Conservation (phyloP, 495 filamentous ascomycete species). For the Xylaria grammica region DNA sequence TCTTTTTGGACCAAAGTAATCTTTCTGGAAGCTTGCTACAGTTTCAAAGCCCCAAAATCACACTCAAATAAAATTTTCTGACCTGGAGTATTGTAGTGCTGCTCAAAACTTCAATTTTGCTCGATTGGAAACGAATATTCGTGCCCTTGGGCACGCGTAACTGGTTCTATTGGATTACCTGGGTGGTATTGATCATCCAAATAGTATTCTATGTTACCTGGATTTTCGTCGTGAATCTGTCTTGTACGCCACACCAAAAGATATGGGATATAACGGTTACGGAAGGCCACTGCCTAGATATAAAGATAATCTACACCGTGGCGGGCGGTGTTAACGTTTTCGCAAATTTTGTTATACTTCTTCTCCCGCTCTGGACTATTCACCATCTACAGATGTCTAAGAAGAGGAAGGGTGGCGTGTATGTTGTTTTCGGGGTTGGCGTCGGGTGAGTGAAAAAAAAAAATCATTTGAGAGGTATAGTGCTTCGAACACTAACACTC, state of each 20-base stretch:
- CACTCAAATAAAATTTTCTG: no score
- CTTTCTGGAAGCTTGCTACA: no score
- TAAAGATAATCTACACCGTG: not conserved
- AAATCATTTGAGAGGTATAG: not conserved
- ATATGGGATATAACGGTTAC: conserved; percentile 10
- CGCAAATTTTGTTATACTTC: conserved; percentile 4
- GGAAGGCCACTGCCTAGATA: conserved; percentile 2
- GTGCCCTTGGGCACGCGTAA: conserved; percentile 24
- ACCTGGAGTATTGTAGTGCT: no score
- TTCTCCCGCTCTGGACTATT: conserved; percentile 36
- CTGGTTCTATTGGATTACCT: conserved; percentile 30
- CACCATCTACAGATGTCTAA: conserved; percentile 34
- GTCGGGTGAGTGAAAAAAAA: conserved; percentile 30
- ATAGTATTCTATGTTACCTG: conserved; percentile 44
- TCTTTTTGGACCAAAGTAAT: no score
- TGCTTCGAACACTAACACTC: not conserved
- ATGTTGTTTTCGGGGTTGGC: conserved; percentile 36
- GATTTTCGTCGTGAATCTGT: conserved; percentile 46
- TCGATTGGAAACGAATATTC: conserved; percentile 38
- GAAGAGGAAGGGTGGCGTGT: conserved; percentile 35
- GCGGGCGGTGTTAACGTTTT: conserved; percentile 3
- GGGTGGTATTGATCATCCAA: conserved; percentile 42
- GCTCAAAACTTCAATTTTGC: conserved; percentile 34
- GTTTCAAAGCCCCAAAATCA: no score
- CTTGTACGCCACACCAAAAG: conserved; percentile 33